Conservation (phyloP, 139 green algal genomes). For the Axilococcus clingmanii region DNA sequence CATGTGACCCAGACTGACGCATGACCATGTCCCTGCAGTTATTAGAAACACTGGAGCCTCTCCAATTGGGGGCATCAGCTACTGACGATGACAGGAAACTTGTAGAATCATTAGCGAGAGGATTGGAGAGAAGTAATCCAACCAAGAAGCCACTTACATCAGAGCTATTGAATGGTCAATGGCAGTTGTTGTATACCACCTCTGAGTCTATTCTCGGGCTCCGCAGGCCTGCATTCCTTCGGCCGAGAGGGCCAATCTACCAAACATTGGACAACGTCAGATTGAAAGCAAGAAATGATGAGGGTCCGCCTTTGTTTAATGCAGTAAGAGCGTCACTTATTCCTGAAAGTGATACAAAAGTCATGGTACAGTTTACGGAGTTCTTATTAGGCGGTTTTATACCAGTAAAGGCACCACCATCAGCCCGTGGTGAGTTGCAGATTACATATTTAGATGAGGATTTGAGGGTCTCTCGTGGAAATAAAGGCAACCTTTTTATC, state of each 20-base stretch:
- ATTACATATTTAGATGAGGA: conserved; percentile 68
- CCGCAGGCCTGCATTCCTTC: conserved; percentile 45
- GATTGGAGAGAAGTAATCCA: conserved; percentile 66
- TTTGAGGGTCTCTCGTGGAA: conserved; percentile 48
- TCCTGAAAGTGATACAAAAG: conserved; percentile 39
- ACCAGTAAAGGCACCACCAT: conserved; percentile 50
- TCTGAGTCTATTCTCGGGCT: conserved; percentile 63
- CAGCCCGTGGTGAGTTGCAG: conserved; percentile 45
- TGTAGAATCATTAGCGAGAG: conserved; percentile 41
- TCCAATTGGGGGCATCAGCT: conserved; percentile 42
- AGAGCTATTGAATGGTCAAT: conserved; percentile 55
- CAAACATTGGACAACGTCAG: conserved; percentile 64
- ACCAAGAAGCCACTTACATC: conserved; percentile 44
- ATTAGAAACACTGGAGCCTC: conserved; percentile 37
- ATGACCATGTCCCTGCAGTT: conserved; percentile 28
- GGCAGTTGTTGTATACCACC: conserved; percentile 89
- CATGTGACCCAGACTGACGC: too few relatives aligned
- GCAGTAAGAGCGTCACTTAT: conserved; percentile 58
- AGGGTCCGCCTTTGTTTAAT: conserved; percentile 79
- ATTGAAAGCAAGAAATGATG: conserved; percentile 61
- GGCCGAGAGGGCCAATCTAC: conserved; percentile 73
- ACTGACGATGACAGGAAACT: conserved; percentile 29
- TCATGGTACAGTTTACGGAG: conserved; percentile 60
- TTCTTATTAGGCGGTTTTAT: conserved; percentile 67
- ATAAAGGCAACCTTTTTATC: conserved; percentile 61